Conservation (phyloP, 495 filamentous ascomycete genomes). For the Tuber aestivum region DNA sequence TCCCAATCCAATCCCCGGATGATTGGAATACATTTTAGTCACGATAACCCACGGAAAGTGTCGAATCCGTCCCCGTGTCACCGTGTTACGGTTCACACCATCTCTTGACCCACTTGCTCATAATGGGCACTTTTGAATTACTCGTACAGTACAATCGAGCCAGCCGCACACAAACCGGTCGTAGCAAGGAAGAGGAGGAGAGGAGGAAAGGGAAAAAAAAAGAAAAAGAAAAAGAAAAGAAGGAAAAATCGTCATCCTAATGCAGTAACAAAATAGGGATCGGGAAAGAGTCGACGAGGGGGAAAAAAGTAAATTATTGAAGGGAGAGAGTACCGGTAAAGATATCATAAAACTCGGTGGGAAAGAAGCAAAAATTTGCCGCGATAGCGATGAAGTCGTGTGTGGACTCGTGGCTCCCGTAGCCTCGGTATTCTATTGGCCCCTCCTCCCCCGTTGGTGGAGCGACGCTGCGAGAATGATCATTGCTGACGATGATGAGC, state of each 20-base stretch:
- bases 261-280: not conserved
- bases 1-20: not conserved
- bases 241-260: conserved; percentile 2
- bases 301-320: not conserved
- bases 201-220: conserved; percentile 9
- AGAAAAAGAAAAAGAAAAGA: conserved; percentile 23
- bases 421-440: conserved; percentile 22
- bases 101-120: not conserved
- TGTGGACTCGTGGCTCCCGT: conserved; percentile 21
- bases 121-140: not conserved
- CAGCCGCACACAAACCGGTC: conserved; percentile 21
- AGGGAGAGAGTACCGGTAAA: not conserved
- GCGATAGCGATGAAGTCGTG: conserved; percentile 30
- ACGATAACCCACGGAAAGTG: not conserved
- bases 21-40: conserved; percentile 2
- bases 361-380: conserved; percentile 8
- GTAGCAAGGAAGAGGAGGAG: not conserved
- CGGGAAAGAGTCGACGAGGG: not conserved
- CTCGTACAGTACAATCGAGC: conserved; percentile 18
- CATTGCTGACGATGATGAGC: conserved; percentile 41
- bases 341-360: not conserved
- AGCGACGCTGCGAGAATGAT: conserved; percentile 38
- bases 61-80: not conserved
- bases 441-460: not conserved
- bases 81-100: not conserved